phyloP scores from a whole-genome alignment of 345 rosid genomes.

The Durio zibethinus region DNA sequence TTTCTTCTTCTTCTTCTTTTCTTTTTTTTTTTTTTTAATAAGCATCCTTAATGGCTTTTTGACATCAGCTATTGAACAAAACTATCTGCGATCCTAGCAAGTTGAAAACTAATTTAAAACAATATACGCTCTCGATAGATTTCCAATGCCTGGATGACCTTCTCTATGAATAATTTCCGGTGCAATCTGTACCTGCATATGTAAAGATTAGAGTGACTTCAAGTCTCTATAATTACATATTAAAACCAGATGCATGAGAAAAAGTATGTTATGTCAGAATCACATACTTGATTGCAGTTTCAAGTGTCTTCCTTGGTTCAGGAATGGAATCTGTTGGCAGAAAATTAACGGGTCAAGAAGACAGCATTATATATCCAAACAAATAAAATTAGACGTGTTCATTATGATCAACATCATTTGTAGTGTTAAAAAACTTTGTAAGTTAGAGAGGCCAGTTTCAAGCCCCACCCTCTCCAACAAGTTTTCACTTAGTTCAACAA shows the following conservation, averaged over 20 bases:
- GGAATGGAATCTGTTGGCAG: slow-evolving; percentile 49
- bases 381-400: background rate
- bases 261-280: background rate
- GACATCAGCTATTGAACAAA: slow-evolving; percentile 16
- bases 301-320: slow-evolving; percentile 56
- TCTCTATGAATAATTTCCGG: slow-evolving; percentile 66
- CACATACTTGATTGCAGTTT: slow-evolving; percentile 58
- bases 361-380: background rate
- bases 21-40: no score
- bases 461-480: background rate
- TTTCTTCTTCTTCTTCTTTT: background rate
- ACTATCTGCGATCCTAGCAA: slow-evolving; percentile 4
- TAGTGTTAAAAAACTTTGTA: background rate
- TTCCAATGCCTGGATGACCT: slow-evolving; percentile 65
- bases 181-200: slow-evolving; percentile 68
- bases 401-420: background rate
- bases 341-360: background rate
- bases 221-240: background rate
- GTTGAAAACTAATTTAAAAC: slow-evolving; percentile 28
- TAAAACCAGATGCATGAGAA: slow-evolving; percentile 3
- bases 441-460: background rate
- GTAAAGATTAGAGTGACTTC: background rate
- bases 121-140: slow-evolving; percentile 72
- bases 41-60: background rate
- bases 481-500: background rate